Evolutionary conservation across 1,284 basidiomycete genomes (phyloP), one percentile per base, ranked within the genome.

Genomic region (Xerocomus cyaneibrunnescens): DNA sequence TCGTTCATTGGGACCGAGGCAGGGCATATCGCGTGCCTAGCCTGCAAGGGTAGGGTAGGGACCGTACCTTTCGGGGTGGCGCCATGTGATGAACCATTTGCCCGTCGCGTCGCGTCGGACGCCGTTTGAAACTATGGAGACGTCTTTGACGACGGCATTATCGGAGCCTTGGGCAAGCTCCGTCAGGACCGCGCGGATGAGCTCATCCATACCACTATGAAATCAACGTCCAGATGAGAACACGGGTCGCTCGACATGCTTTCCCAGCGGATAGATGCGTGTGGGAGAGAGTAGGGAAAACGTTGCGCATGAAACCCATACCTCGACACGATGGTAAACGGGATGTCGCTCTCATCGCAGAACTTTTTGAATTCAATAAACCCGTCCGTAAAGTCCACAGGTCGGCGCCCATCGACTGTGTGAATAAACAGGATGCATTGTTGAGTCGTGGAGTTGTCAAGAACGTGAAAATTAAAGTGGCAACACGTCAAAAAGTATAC

Each of bases 241-340:
- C 39, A 39, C 38, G 22, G 38, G 38, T 40, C 46, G 5, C 10
- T 13, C 14, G 40, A 23, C 27, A 45, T 12, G 30, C 19, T 38
- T 30, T 14, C 40, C 43, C 19, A 31, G 34, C 37, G 27, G 42
- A 62, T 9, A 14, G 13, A 25, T 45, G 13, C 34, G 31, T 22
- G 54, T 60, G 59, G 47, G 54, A 58, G 47, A 32, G 38, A 27
- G 39, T 13, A 19, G 22, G 25, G 42, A 17, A 17, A 27, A 25
- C 19, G 38, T 50, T 41, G 31, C 45, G 28, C 16, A 32, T 21
- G 41, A 22, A 27, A 31, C n/a, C 9, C 76, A 53, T 60, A 88
- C 89, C 89, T 92, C 5, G 93, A 96, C 41, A 97, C 92, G 65
- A 98, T 93, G 56, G 96, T 87, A 54, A 97, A 79, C 14, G 94